Evolutionary conservation across 2,329 filamentous ascomycete species (phyloP), one percentile per base, ranked within the genome.

Genomic region (Aspergillus neotritici): DNA sequence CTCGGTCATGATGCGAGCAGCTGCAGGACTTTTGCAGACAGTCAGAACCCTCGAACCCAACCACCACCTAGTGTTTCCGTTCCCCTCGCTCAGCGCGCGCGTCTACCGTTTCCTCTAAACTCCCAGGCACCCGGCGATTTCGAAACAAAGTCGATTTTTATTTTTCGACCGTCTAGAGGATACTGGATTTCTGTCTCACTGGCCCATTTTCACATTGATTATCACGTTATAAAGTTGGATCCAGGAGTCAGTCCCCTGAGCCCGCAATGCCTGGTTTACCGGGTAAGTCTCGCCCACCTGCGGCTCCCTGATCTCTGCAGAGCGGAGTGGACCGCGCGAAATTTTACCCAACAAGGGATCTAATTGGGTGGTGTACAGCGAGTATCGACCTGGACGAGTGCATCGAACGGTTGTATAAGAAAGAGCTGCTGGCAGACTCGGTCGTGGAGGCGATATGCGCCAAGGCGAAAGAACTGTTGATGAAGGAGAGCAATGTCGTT

Each of bases 401-500:
- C 73, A 97, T 98, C 72, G 83, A 87, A 65, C 86, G 91, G 55
- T 80, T 98, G 41, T 97, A 97, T 73, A 91, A 93, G 65, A 96
- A 95, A 67, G 93, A 97, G 68, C 80, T 98, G 47, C 81, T 98
- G 46, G 90, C 93, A 60, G 93, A 98, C 71, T 95, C 91, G 33
- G 90, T 98, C 54, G 91, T 98, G 69, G 93, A 98, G 73, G 93
- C 93, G 61, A 91, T 98, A 81, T 98, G 93, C 74, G 90, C 93
- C 68, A 98, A 98, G 69, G 93, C 94, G 15, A 98, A 98, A 66
- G 93, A 98, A 74, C 77, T 98, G 57, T 79, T 98, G 56, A 98
- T 98, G 93, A 91, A 94, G 65, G 93, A 98, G 80, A 97, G 91
- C 79, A 98, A 98, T 71, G 93, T 98, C 50, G 93, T 98, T 48